A percentile compares a stretch with the other conserved stretches of the same genome.
phyloP scores from a whole-genome alignment of 2,329 filamentous ascomycete genomes.

The Paecilomyces fulvus region DNA sequence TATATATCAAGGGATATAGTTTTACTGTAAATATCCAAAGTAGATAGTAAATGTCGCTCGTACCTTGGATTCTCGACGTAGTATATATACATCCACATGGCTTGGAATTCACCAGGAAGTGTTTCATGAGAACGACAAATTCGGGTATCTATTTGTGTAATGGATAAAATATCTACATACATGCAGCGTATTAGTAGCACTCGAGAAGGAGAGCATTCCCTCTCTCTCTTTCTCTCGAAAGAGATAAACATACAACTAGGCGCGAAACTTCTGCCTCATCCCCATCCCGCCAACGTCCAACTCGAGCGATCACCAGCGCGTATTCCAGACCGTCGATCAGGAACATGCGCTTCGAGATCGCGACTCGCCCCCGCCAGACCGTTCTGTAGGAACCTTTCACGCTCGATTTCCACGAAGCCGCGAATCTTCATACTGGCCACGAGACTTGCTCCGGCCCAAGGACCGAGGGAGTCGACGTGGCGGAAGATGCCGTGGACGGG shows the following conservation, averaged over 20 bases:
- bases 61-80: background rate
- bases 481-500: slow-evolving; percentile 33
- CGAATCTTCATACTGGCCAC: slow-evolving; percentile 51
- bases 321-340: slow-evolving; percentile 12
- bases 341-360: slow-evolving; percentile 27
- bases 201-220: background rate
- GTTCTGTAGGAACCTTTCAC: slow-evolving; percentile 52
- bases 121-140: background rate
- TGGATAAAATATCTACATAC: background rate
- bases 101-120: background rate
- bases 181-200: background rate
- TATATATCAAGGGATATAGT: background rate
- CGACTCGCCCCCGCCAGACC: slow-evolving; percentile 39
- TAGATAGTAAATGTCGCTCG: background rate
- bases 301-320: slow-evolving; percentile 38
- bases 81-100: background rate
- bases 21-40: background rate
- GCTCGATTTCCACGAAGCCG: slow-evolving; percentile 55
- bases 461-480: slow-evolving; percentile 53
- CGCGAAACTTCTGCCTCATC: slow-evolving; percentile 14
- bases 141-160: background rate
- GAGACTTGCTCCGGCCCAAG: slow-evolving; percentile 58
- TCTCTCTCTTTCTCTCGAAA: background rate
- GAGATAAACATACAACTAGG: background rate
- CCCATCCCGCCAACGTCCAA: slow-evolving; percentile 42